Base-by-base conservation (phyloP, 2,329 filamentous ascomycete genomes). In the Stachybotrys chartarum region DNA sequence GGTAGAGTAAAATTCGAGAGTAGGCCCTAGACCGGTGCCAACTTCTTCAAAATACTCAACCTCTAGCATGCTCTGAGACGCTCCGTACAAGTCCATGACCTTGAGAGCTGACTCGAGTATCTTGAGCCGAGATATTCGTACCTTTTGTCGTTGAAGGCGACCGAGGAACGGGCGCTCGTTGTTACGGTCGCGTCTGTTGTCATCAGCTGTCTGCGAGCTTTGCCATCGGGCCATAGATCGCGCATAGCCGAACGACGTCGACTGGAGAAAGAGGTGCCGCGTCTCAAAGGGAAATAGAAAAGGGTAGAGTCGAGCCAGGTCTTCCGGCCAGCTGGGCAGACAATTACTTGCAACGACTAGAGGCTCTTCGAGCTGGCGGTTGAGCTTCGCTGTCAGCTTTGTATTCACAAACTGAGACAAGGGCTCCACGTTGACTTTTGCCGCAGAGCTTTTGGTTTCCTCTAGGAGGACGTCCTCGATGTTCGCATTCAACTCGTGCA, bases 11-110 rank as follows among this genome's bases (percentile, higher is more conserved):
- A 99, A 99, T 68, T 99, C 94, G 14, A 99, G 80, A 0, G 94
- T 99, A 5, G 94, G 94, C 0, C 94, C 94, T 50, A 99, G 79
- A 50, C 94, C 94, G 30, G 95, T 99, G 55, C 94, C 94, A 24
- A 99, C 94, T 73, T 99, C 94, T 65, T 97, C 94, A 63, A 99
- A 99, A 67, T 99, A 99, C 66, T 99, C 95, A 2, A 99, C 93
- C 67, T 99, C 94, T 1, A 99, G 76, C 31, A 97, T 90, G 68
- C 93, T 97, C 57, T 96, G 90, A 1, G 93, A 96, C n/a, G 90
- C 90, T 1, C 94, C 94, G 65, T 99, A 99, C 3, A 97, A 82
- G 64, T 99, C 93, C 93, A 99, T 97, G 32, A 99, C 94, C 72
- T 99, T 99, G 70, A 97, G 79, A 0, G 94, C 94, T 14, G 94